phyloP scores from a whole-genome alignment of 176 grass and related monocot genomes.

The Dendrocalamus sinicus region DNA sequence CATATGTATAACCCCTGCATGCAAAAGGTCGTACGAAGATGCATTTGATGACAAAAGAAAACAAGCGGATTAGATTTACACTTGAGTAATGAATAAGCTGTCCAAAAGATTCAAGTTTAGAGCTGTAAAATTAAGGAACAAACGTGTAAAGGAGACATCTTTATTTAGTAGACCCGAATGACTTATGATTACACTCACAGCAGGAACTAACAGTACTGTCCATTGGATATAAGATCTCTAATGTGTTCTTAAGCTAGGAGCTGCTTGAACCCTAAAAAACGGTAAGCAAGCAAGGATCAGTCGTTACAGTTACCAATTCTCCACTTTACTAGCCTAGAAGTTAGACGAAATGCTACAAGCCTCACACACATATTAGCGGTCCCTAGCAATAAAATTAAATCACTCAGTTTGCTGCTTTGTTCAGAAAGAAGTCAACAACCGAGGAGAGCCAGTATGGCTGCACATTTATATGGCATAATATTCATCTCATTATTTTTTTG shows the following conservation, averaged over 20 bases:
- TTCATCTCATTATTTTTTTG: neutral
- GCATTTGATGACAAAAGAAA: neutral
- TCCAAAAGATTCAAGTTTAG: neutral
- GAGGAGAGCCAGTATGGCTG: neutral
- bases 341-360: neutral
- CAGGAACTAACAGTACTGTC: neutral
- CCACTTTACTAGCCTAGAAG: neutral
- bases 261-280: neutral
- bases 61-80: neutral
- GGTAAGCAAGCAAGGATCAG: neutral
- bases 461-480: neutral
- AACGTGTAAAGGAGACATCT: neutral
- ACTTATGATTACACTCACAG: no score
- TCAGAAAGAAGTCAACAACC: neutral
- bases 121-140: constrained; percentile 5
- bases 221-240: neutral
- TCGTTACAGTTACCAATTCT: neutral
- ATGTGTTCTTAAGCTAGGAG: neutral
- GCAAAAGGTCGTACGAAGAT: constrained; percentile 1
- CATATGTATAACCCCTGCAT: neutral
- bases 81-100: constrained; percentile 24
- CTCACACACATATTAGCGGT: neutral
- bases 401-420: neutral
- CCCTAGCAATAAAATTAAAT: neutral
- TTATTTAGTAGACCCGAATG: no score